Conservation (phyloP, 129 eudicot species). For the Centella asiatica region DNA sequence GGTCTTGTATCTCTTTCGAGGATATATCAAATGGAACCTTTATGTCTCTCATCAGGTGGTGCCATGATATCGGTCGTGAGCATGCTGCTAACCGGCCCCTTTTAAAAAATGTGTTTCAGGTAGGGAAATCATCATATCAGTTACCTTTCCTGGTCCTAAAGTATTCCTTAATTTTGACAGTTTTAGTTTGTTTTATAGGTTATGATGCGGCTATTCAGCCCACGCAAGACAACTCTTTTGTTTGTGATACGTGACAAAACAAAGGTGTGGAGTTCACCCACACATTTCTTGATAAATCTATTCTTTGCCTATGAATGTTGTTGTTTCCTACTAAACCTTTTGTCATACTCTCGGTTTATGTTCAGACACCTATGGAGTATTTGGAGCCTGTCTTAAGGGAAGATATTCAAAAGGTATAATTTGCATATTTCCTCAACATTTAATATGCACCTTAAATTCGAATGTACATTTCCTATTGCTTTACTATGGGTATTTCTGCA, state of each 20-base stretch:
- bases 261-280: slow-evolving; percentile 27
- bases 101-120: slow-evolving; percentile 64
- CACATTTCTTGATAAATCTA: not conserved
- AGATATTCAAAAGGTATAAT: slow-evolving; percentile 60
- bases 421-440: not conserved
- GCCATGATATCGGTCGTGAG: slow-evolving; percentile 73
- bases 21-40: not conserved
- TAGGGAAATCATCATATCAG: slow-evolving; percentile 10
- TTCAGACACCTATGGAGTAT: slow-evolving; percentile 50
- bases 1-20: too few species aligned
- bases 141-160: not conserved
- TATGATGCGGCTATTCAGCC: slow-evolving; percentile 58
- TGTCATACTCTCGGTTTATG: slow-evolving; percentile 4
- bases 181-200: slow-evolving; percentile 31
- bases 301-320: not conserved
- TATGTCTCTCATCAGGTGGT: slow-evolving; percentile 40
- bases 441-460: not conserved
- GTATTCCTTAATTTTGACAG: not conserved
- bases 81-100: slow-evolving; percentile 69
- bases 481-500: slow-evolving; percentile 6
- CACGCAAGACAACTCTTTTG: slow-evolving; percentile 59
- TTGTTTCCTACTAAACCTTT: not conserved
- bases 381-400: slow-evolving; percentile 59
- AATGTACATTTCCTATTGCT: not conserved
- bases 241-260: slow-evolving; percentile 71